Base-by-base conservation (phyloP, 805 yeast genomes). In the Monosporozyma siamensis region DNA sequence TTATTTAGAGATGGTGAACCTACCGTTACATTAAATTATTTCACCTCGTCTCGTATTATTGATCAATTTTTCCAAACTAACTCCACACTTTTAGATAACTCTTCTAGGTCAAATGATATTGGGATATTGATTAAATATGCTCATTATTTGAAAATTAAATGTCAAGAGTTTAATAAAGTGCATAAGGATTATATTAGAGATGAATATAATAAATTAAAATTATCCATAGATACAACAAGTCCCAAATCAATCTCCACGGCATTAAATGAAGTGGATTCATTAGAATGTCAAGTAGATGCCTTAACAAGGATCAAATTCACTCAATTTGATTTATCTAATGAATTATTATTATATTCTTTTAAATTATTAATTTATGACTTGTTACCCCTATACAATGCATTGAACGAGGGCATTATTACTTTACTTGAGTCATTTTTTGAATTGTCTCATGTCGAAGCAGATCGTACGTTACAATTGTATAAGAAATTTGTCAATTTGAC, bases 401-500 rank as follows among this genome's bases (percentile, higher is more conserved):
- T 92, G 51, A 92, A 92, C 64, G 97, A 92, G 64, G 98, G 97
- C 30, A 95, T 92, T 21, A 89, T 92, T 53, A 92, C 92, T 54
- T 66, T 92, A 34, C 72, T 92, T 48, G 97, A 92, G 62, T 94
- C 90, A 56, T 92, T 85, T 64, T 92, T 92, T 66, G 98, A 92
- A 64, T 82, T 92, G 78, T 79, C 90, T 29, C 80, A 76, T 50
- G 65, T 66, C 26, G 95, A 90, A 58, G 97, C 97, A 2, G 86
- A 82, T 58, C 72, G 89, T 48, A 89, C 97, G 0, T 72, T 90
- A 45, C 77, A 77, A 18, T 79, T 92, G 40, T 92, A 92, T 67
- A 85, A 83, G 51, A 74, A 71, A 46, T 92, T 92, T 64, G 94
- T 88, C 31, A 81, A 78, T 46, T 78, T 87, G 58, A 92, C 97